A percentile compares a stretch with the other conserved stretches of the same genome.
Evolutionary conservation across 352 stramenopile genomes (phyloP).

Genomic region (Pythium graminicola): DNA sequence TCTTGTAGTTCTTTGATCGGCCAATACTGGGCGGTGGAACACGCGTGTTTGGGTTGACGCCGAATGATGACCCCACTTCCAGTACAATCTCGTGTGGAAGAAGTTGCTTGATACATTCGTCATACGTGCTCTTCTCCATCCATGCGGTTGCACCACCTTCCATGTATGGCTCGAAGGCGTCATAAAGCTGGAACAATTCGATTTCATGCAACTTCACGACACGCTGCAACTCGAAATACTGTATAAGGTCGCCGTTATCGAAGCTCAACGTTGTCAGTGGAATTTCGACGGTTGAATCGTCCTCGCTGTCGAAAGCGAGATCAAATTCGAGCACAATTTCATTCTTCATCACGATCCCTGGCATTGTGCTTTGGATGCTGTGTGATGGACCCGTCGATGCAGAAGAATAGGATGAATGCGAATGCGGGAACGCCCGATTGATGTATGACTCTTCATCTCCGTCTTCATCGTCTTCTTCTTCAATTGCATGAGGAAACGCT

Average conservation of each 20-base stretch:
- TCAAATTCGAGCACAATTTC: constrained; percentile 83
- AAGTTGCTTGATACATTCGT: constrained; percentile 58
- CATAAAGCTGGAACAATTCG: constrained; percentile 53
- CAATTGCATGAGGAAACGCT: constrained; percentile 51
- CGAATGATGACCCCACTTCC: constrained; percentile 54
- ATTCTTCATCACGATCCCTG: constrained; percentile 72
- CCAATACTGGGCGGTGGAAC: constrained; percentile 55
- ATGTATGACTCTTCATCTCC: constrained; percentile 22
- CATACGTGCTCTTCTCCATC: constrained; percentile 80
- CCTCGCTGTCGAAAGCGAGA: constrained; percentile 53
- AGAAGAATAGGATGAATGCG: constrained; percentile 46
- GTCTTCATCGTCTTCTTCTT: constrained; percentile 49
- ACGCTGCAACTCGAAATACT: constrained; percentile 75
- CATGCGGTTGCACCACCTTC: constrained; percentile 35
- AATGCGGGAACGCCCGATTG: constrained; percentile 17
- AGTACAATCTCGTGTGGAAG: constrained; percentile 44
- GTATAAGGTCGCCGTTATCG: constrained; percentile 78
- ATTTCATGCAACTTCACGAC: constrained; percentile 69
- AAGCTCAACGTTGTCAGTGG: constrained; percentile 67
- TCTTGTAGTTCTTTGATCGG: constrained; percentile 62
- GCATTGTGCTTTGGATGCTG: constrained; percentile 54
- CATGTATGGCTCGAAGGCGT: constrained; percentile 73
- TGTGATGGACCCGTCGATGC: constrained; percentile 48
- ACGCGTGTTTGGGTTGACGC: constrained; percentile 50
- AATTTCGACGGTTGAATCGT: constrained; percentile 56